phyloP scores from a whole-genome alignment of 306 rosid species.

The Purshia tridentata region DNA sequence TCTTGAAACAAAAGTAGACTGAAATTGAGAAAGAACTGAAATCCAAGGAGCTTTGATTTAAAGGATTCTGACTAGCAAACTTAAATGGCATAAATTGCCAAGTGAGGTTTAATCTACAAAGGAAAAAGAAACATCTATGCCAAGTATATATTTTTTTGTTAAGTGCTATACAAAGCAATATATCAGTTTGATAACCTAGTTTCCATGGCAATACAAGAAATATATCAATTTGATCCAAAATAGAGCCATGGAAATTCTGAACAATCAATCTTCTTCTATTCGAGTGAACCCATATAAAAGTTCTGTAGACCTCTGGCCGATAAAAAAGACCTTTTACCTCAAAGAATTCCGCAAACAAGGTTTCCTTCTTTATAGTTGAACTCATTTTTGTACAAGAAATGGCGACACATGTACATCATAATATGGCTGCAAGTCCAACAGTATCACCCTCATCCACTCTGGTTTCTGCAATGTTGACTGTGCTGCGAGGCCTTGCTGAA shows the following conservation, averaged over 20 bases:
- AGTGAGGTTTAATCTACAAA: too few species aligned
- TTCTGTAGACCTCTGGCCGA: background rate
- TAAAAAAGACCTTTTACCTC: constrained; percentile 10
- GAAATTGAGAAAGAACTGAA: too few species aligned
- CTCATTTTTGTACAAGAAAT: constrained; percentile 72
- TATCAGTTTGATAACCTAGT: too few species aligned
- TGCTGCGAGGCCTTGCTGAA: constrained; percentile 72
- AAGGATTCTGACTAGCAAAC: too few species aligned
- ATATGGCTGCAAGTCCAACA: constrained; percentile 74
- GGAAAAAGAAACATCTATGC: too few species aligned
- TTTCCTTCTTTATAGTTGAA: constrained; percentile 12
- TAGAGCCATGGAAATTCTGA: constrained; percentile 1
- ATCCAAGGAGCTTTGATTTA: too few species aligned
- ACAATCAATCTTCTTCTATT: background rate
- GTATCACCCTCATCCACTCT: constrained; percentile 65
- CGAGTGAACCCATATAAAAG: background rate
- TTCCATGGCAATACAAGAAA: background rate
- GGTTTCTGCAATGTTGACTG: constrained; percentile 50
- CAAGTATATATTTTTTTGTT: too few species aligned
- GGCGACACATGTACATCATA: constrained; percentile 41
- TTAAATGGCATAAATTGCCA: too few species aligned
- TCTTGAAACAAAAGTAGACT: too few species aligned
- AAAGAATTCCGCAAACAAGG: background rate
- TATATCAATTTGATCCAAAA: background rate
- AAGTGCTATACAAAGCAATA: background rate